Evolutionary conservation across 2,329 filamentous ascomycete genomes (phyloP), one percentile per base, ranked within the genome.

Genomic region (Pseudogymnoascus sp.): DNA sequence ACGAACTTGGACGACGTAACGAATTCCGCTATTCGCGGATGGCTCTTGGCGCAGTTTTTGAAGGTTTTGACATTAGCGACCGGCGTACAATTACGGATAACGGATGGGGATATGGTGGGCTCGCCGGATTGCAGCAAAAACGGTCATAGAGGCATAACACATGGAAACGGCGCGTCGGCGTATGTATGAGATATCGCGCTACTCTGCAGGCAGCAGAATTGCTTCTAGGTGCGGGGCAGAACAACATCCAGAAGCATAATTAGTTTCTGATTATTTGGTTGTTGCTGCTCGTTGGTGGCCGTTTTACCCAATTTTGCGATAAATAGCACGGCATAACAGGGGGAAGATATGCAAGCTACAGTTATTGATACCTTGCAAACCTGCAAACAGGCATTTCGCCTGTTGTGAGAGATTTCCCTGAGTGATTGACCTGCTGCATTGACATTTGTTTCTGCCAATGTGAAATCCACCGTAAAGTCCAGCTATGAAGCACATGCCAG

Each of bases 61-160:
- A 55, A 35, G 8, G 49, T 33, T 55, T 55, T 55, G 28, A 55
- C 49, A 55, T 55, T 55, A 55, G 49, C 49, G 49, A 55, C 16
- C 49, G 49, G 49, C 49, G 49, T 55, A 55, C 49, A 55, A 18
- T 55, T 55, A 55, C 49, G 49, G 49, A 35, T 55, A 55, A 55
- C 49, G 49, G 33, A 31, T 55, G 28, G 49, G 45, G 28, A 55
- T 35, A 55, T 55, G 49, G 28, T 12, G 49, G 49, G 28, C 16
- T 55, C 16, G 28, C 49, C 49, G 49, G 49, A 55, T 55, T 55
- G 49, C 28, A 55, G 49, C 49, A 55, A 55, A 55, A 55, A 55
- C 49, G 49, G 49, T 55, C 28, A 33, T 55, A 55, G 49, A 55
- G 28, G 49, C 28, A 55, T 55, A 55, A 55, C 49, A 33, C 49